Percentiles rank a stretch among this genome's conserved stretches.
Conservation (phyloP, 768 basidiomycete genomes). For the Podaxis sp. region DNA sequence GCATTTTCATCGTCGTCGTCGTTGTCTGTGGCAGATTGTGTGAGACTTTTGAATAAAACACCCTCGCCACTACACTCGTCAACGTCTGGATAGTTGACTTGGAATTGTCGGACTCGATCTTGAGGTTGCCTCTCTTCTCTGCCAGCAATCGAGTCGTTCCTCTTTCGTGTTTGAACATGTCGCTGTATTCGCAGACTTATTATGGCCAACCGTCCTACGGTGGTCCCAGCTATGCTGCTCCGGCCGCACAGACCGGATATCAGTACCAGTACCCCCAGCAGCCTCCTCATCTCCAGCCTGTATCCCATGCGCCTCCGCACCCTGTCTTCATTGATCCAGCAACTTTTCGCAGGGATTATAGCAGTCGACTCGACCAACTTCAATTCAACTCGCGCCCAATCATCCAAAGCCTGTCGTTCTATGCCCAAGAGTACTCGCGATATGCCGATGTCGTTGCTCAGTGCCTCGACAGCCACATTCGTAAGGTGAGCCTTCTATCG, state of each 20-base stretch:
- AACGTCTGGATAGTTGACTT: conserved; percentile 17
- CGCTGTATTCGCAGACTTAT: conserved; percentile 61
- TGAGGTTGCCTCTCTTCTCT: conserved; percentile 20
- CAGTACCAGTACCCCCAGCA: conserved; percentile 36
- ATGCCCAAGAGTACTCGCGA: conserved; percentile 82
- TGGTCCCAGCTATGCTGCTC: conserved; percentile 38
- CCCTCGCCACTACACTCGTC: conserved; percentile 22
- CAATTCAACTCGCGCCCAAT: conserved; percentile 94
- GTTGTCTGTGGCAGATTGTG: conserved; percentile 44
- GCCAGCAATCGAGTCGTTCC: conserved; percentile 16
- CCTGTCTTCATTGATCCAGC: conserved; percentile 30
- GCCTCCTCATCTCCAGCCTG: conserved; percentile 44
- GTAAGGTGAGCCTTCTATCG: conserved; percentile 69
- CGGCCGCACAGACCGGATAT: conserved; percentile 36
- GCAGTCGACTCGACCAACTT: conserved; percentile 70
- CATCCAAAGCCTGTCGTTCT: conserved; percentile 89
- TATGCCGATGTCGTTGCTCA: conserved; percentile 79
- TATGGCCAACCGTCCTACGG: conserved; percentile 59
- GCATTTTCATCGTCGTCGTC: conserved; percentile 19
- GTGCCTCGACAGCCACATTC: conserved; percentile 81
- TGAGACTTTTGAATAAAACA: conserved; percentile 45
- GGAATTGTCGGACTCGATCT: conserved; percentile 14
- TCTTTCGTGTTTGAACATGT: conserved; percentile 36
- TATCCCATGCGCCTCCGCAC: conserved; percentile 32
- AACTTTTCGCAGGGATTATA: conserved; percentile 65